Percentiles rank a stretch among this genome's conserved stretches.
Evolutionary conservation across 2,329 filamentous ascomycete species (phyloP).

Genomic region (Colletotrichum melonis): DNA sequence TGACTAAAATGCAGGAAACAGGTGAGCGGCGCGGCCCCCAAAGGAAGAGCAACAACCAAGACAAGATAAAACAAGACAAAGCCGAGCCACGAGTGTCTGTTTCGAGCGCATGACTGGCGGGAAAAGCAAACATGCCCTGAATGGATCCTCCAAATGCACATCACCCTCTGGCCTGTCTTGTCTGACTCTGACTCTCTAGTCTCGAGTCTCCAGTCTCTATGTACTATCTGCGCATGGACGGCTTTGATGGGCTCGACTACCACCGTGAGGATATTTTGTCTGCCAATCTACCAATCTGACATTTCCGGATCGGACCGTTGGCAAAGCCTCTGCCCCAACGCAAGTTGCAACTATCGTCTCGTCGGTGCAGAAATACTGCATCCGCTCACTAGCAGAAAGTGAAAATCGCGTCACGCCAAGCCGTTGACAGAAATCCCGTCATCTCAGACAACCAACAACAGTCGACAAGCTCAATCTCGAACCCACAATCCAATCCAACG

Average conservation of each 20-base stretch:
- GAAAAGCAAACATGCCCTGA: conserved; percentile 7
- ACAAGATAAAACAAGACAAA: conserved; percentile 19
- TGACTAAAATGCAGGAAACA: conserved; percentile 6
- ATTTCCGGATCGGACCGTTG: not conserved
- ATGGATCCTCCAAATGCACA: not conserved
- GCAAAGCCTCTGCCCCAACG: not conserved
- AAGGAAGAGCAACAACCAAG: not conserved
- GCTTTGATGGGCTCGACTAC: not conserved
- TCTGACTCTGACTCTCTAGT: not conserved
- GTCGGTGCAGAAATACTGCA: not conserved
- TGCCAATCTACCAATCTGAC: not conserved
- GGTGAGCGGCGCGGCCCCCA: not conserved
- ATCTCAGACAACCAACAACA: not conserved
- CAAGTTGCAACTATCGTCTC: not conserved
- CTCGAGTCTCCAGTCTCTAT: not conserved
- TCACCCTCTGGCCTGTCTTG: not conserved
- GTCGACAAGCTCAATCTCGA: too few relatives aligned
- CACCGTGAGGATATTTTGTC: not conserved
- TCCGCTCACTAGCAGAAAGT: not conserved
- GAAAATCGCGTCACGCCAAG: not conserved
- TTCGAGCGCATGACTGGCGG: not conserved
- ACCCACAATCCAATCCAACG: not conserved
- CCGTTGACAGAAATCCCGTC: not conserved
- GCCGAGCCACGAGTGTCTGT: not conserved
- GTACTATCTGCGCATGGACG: not conserved